Conservation (phyloP, 192 early-diverging fungal genomes). For the Thamnidium elegans region DNA sequence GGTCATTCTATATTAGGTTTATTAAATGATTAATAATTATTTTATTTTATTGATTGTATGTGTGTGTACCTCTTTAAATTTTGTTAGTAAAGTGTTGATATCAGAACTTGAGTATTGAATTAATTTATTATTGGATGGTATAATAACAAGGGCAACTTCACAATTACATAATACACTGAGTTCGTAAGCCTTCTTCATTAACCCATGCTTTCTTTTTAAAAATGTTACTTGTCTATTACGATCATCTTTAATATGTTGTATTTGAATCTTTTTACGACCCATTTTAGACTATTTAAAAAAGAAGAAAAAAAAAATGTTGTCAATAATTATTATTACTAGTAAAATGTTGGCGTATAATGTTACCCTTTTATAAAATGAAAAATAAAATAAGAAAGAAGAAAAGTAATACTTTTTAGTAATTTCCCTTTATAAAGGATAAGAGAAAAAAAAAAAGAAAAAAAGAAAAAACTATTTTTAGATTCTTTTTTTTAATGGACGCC, state of each 20-base stretch:
- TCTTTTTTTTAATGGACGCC: no score
- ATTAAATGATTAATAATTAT: constrained; percentile 36
- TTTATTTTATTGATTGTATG: constrained; percentile 24
- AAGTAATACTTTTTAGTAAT: no score
- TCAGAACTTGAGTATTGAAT: constrained; percentile 87
- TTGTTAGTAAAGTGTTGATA: constrained; percentile 87
- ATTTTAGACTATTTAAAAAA: constrained; percentile 35
- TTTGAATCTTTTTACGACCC: constrained; percentile 96
- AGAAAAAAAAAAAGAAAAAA: no score
- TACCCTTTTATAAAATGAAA: no score
- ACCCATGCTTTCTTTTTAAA: constrained; percentile 85
- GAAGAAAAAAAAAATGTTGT: no score
- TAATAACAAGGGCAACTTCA: constrained; percentile 90
- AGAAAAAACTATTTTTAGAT: no score
- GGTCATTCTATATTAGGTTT: constrained; percentile 20
- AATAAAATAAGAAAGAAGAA: background rate
- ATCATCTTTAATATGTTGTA: constrained; percentile 85
- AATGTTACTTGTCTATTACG: constrained; percentile 91
- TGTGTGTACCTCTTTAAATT: constrained; percentile 71
- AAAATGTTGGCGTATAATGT: background rate
- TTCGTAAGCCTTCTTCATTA: constrained; percentile 97
- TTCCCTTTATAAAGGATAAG: no score
- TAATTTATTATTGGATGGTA: constrained; percentile 85
- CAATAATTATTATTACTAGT: no score
- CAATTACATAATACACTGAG: constrained; percentile 90